Conservation (phyloP, 352 stramenopile genomes). For the Aphanomyces euteiches region DNA sequence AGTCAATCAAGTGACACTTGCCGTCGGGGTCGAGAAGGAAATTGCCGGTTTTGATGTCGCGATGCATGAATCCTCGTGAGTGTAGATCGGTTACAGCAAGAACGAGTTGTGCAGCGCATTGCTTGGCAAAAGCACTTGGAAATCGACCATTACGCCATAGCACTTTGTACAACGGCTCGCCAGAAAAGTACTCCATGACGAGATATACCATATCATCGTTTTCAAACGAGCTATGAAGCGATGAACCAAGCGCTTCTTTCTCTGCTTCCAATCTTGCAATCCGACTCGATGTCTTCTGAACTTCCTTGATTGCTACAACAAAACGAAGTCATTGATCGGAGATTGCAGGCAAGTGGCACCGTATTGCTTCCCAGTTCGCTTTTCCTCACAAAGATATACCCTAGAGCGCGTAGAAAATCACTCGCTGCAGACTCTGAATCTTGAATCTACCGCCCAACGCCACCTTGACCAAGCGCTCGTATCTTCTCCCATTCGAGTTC, state of each 20-base stretch:
- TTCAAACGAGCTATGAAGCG: conserved; percentile 44
- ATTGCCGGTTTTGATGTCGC: conserved; percentile 80
- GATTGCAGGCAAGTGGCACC: not conserved
- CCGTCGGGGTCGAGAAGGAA: conserved; percentile 47
- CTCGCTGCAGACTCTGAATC: too few species aligned
- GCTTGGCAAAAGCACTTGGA: conserved; percentile 50
- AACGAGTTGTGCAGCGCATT: conserved; percentile 67
- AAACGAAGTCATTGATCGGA: not conserved
- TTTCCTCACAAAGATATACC: conserved; percentile 11
- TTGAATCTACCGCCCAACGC: conserved; percentile 50
- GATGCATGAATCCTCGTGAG: conserved; percentile 52
- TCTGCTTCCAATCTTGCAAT: conserved; percentile 45
- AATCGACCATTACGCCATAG: conserved; percentile 60
- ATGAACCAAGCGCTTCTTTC: conserved; percentile 48
- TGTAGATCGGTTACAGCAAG: conserved; percentile 57
- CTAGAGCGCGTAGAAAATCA: not conserved
- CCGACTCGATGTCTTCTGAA: conserved; percentile 37
- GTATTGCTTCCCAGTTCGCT: conserved; percentile 10
- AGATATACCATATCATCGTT: conserved; percentile 32
- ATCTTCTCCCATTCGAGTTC: conserved; percentile 15
- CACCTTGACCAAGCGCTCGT: conserved; percentile 49
- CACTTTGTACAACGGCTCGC: conserved; percentile 61
- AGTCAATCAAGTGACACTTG: conserved; percentile 64
- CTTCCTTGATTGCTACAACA: conserved; percentile 36
- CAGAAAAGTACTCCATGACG: conserved; percentile 58